Percentiles rank a stretch among this genome's conserved stretches.
phyloP scores from a whole-genome alignment of 768 basidiomycete species.

The Termitomyces sp. region DNA sequence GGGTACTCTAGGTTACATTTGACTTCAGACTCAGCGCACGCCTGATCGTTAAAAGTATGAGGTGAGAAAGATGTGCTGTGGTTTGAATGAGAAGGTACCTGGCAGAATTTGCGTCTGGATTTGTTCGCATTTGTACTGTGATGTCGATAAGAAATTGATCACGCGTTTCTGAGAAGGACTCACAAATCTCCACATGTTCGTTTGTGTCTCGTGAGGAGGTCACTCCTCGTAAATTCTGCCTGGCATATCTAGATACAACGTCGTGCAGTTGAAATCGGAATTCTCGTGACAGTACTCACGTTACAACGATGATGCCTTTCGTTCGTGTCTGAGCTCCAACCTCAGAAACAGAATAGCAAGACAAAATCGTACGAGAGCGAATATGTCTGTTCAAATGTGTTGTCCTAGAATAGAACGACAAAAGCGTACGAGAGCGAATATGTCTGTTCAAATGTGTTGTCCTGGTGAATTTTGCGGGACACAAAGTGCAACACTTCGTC shows the following conservation, averaged over 20 bases:
- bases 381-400: conserved; percentile 72
- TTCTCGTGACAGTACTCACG: conserved; percentile 28
- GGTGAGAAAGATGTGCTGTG: not conserved
- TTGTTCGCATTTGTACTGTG: conserved; percentile 38
- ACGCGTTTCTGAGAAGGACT: not conserved
- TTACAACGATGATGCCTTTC: conserved; percentile 63
- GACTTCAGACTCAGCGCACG: too few species aligned
- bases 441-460: conserved; percentile 73
- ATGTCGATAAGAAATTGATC: not conserved
- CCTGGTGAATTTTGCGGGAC: conserved; percentile 69
- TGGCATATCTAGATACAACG: conserved; percentile 44
- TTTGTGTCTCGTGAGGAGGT: too few species aligned
- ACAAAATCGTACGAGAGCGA: conserved; percentile 53
- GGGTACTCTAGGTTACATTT: too few species aligned
- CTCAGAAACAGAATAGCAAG: not conserved
- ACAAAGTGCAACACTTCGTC: conserved; percentile 63
- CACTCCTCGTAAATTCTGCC: conserved; percentile 56
- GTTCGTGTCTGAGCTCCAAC: conserved; percentile 45
- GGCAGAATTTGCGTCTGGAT: conserved; percentile 56
- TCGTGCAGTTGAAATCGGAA: not conserved
- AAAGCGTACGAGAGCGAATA: conserved; percentile 59
- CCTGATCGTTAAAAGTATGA: conserved; percentile 16
- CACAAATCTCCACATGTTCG: conserved; percentile 45
- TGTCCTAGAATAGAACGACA: conserved; percentile 15
- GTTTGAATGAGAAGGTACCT: conserved; percentile 22